Base-by-base conservation (phyloP, 495 filamentous ascomycete species). In the Penicillium bovifimosum region DNA sequence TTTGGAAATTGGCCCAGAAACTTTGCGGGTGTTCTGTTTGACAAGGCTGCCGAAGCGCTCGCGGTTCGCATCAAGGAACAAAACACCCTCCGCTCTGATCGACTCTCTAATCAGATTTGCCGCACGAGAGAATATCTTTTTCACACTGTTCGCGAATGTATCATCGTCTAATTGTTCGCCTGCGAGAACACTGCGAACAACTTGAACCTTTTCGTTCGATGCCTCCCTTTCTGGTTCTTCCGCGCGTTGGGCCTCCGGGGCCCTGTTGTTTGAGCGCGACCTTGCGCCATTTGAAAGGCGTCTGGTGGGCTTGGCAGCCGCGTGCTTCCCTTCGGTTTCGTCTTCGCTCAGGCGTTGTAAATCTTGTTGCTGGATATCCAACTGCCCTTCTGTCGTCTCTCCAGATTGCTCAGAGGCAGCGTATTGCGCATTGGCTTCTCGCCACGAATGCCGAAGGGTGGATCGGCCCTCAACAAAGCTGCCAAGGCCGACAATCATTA, bases 91-190 rank as follows among this genome's bases (percentile, higher is more conserved):
- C 0, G 73, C 71, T 9, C 73, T 72, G 29, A 80, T 71, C 1
- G 76, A 71, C 51, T 81, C 74, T 20, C 78, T 64, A 33, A 80
- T 74, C 36, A 80, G 60, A 36, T 73, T 74, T 18, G 72, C 68
- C 13, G 79, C 78, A 17, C 71, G 68, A 5, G 55, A 54, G 36
- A 61, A 66, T 1, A 61, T 41, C 2, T 33, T 26, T 28, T 52
- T 57, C 10, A 58, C 50, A 10, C 50, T 24, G n/a, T 27, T 43
- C 0, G 46, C 27, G 3, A 51, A 11, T 7, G 18, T 11, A 0
- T 62, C 56, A 18, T 62, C 45, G 6, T 53, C 50, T 2, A 47
- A 35, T 27, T 18, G 52, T n/a, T 58, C 46, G 3, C 54, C 46
- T 5, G 50, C 28, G 33, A 53, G 32, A 2, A 54, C 50, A 6